Conservation (phyloP, 768 basidiomycete genomes). For the Tubosaeta brunneosetosa region DNA sequence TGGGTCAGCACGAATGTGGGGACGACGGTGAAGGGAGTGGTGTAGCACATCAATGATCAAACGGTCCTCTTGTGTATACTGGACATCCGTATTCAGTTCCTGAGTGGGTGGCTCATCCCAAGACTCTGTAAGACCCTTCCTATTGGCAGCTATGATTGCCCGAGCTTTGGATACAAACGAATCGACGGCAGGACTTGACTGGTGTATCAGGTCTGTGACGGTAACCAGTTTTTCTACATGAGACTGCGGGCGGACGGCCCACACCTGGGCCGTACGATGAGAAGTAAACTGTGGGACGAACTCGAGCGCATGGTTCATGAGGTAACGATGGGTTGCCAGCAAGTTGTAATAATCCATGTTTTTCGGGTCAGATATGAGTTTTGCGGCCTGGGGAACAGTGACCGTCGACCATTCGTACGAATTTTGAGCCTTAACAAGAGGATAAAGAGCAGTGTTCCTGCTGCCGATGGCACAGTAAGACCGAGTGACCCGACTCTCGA, state of each 20-base stretch:
- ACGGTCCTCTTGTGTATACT: slow-evolving; percentile 52
- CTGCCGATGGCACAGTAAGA: slow-evolving; percentile 34
- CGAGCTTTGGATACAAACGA: slow-evolving; percentile 50
- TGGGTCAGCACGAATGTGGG: slow-evolving; percentile 56
- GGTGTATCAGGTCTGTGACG: slow-evolving; percentile 47
- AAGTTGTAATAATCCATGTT: slow-evolving; percentile 33
- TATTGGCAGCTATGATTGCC: slow-evolving; percentile 35
- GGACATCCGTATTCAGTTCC: slow-evolving; percentile 19
- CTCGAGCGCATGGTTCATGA: slow-evolving; percentile 50
- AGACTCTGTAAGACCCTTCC: slow-evolving; percentile 27
- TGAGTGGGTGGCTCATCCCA: slow-evolving; percentile 29
- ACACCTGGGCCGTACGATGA: slow-evolving; percentile 47
- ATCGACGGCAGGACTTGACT: slow-evolving; percentile 36
- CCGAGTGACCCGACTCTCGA: slow-evolving; percentile 47
- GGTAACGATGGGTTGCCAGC: slow-evolving; percentile 54
- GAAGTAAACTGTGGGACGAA: slow-evolving; percentile 48
- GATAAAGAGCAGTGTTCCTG: slow-evolving; percentile 36
- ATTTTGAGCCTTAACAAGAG: slow-evolving; percentile 40
- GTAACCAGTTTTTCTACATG: slow-evolving; percentile 49
- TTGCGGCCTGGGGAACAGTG: slow-evolving; percentile 51
- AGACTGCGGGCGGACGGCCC: slow-evolving; percentile 58
- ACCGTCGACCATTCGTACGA: slow-evolving; percentile 51
- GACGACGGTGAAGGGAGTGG: slow-evolving; percentile 45
- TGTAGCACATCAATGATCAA: slow-evolving; percentile 56
- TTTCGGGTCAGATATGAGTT: slow-evolving; percentile 34